Evolutionary conservation across 2,329 filamentous ascomycete species (phyloP), one percentile per base, ranked within the genome.

Genomic region (Coccinonectria pachysandricola): DNA sequence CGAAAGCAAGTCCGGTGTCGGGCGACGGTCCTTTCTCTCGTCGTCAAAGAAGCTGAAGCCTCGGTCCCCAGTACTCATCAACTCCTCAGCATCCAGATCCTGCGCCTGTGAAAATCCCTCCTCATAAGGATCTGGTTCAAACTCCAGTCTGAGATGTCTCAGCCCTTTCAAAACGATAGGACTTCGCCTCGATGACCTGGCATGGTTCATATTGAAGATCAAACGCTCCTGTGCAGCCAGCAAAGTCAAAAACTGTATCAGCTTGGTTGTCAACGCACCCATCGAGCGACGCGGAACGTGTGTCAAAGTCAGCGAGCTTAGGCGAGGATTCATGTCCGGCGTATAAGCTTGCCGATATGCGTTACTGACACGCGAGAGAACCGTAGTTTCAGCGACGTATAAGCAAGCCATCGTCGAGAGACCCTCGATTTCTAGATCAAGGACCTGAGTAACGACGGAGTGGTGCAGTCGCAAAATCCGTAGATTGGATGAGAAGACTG

Each of bases 281-380:
- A 48, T 55, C 1, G 71, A 73, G 13, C 60, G 59, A 6, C 67
- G 58, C 0, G 73, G 73, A 3, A 77, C 56, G 15, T 58, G 50
- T 0, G 68, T 71, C 12, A 78, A 49, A 4, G 65, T 68, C 13
- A 78, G 40, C 1, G 62, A 65, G 8, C 46, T 48, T 12, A 78
- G 45, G 4, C 70, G 61, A 1, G 70, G 64, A 32, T 75, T 77
- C 52, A 65, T 63, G 24, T 73, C 62, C 0, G 73, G 72, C 4
- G 57, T 43, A 27, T 71, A 68, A 9, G 53, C 43, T 26, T 61
- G 52, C 3, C 65, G 62, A 36, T 64, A 73, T 6, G 60, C 57
- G 16, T 56, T 45, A 16, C 64, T 51, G 9, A 59, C 52, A n/a
- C 59, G 55, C 18, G 52, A 49, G 7, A 57, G 54, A 20, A 73